Conservation (phyloP, 2,329 filamentous ascomycete genomes). For the Sarocladium brachiariae region DNA sequence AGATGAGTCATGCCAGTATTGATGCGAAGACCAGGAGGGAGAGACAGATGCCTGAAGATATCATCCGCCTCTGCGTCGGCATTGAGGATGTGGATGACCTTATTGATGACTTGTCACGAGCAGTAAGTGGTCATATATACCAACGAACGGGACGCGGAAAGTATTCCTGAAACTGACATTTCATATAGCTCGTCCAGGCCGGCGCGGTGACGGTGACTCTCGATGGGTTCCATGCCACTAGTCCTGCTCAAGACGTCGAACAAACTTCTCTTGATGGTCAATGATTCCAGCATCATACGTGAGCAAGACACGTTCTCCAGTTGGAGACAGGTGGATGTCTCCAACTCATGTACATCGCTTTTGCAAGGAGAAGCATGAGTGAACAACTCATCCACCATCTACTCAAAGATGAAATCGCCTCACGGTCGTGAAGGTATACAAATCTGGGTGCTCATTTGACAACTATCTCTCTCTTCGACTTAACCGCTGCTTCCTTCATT, state of each 20-base stretch:
- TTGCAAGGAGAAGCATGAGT: no score
- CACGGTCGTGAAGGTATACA: no score
- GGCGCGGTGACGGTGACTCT: conserved; percentile 83
- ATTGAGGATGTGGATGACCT: conserved; percentile 91
- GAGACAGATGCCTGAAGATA: conserved; percentile 90
- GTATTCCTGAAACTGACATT: no score
- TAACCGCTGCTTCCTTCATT: no score
- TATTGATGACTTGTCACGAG: conserved; percentile 85
- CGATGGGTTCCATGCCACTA: conserved; percentile 67
- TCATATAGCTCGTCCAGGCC: conserved; percentile 88
- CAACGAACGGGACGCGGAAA: no score
- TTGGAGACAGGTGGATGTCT: background rate
- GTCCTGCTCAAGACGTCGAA: conserved; percentile 21
- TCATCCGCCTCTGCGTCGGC: conserved; percentile 90
- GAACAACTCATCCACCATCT: no score
- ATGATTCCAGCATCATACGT: background rate
- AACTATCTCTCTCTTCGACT: no score
- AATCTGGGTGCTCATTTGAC: no score
- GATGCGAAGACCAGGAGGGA: conserved; percentile 88
- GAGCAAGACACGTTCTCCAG: background rate
- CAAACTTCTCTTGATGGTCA: conserved; percentile 1
- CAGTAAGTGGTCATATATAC: conserved; percentile 53
- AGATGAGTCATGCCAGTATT: conserved; percentile 98
- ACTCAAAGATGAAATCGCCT: no score
- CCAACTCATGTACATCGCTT: no score